Base-by-base conservation (phyloP, 768 basidiomycete species). In the Gymnopilus dilepis region DNA sequence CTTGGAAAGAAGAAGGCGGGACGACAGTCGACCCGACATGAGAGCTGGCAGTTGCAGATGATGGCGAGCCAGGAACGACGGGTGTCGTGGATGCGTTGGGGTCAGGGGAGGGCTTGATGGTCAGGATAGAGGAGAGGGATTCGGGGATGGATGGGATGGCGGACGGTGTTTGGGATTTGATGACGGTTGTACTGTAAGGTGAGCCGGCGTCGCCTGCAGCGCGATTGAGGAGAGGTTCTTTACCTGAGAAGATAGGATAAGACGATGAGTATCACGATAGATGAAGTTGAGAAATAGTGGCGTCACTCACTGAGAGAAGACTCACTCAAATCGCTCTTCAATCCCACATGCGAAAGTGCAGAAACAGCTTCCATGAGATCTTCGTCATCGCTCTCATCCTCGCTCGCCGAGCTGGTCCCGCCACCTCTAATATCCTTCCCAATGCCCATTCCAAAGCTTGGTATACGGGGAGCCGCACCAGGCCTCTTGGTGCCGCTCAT, bases 361-460 rank as follows among this genome's bases (percentile, higher is more conserved):
- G 78, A 75, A 7, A 91, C 80, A 2, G 86, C 88, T 60, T 89
- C 84, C 62, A 83, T 77, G 12, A 91, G 78, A 68, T 93, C 91
- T 13, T 88, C 88, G 50, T 90, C 87, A 51, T 89, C 90, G 53
- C 85, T 88, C 43, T 86, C 84, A 40, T 87, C 86, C 6, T 34
- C 72, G 33, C 78, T 77, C 6, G 75, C 72, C 22, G 47, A 50
- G 6, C 47, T 28, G 6, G 26, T 28, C 13, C 28, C 30, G 2
- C 71, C 74, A n/a, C 72, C 72, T 47, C 84, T 76, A 52, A 90
- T 85, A 43, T 86, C 82, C 68, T 84, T 84, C 3, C 84, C 88
- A 15, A 90, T 76, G 19, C 87, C 91, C 76, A 86, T 77, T 0
- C 91, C 91, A 70, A 95, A 95, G 75, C 92, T 95, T 0, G 93